Base-by-base conservation (phyloP, 225 moss, liverwort and hornwort species). In the Thuidium tamariscinum region DNA sequence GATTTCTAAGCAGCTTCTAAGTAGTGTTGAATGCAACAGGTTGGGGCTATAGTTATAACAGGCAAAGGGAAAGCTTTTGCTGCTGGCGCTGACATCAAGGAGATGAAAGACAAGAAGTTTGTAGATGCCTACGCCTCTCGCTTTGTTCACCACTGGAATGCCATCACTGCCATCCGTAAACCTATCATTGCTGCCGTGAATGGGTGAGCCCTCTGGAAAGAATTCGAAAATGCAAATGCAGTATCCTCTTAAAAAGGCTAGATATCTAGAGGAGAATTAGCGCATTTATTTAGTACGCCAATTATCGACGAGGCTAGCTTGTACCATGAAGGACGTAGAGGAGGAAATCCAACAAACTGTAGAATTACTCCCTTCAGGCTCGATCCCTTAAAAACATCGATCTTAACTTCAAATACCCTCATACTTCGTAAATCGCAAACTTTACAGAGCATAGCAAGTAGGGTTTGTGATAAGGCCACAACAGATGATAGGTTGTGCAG, bases 61-160 rank as follows among this genome's bases (percentile, higher is more conserved):
- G 97, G 97, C 48, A 92, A 88, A 79, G 97, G 92, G 51, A 96
- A 98, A 87, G 95, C 96, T 7, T 98, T 96, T 83, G 96, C 97
- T 87, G 97, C 96, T 84, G 97, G 97, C 83, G 97, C 96, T 56
- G 97, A 98, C 88, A 96, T 96, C 67, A 96, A 96, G 90, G 95
- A 98, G 89, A 95, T 96, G 95, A 96, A 94, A 88, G 93, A 96
- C 87, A 94, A 89, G 88, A 89, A 51, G 41, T 93, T 96, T 71
- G 88, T 94, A 75, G 93, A 95, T 86, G 95, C 96, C 4, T 93
- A 91, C 21, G 79, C 87, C 18, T 89, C 95, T 84, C 95, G 93
- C 56, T 91, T 96, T 84, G 91, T 93, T 69, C 90, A 90, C 60
- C 93, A 93, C 79, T 95, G 95, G 94, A 95, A 93, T 91, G 88